These are phyloP conservation scores for Apiospora aurea DNA, from an alignment of 2,329 filamentous ascomycete species.

Conservation along the genomic window DNA sequence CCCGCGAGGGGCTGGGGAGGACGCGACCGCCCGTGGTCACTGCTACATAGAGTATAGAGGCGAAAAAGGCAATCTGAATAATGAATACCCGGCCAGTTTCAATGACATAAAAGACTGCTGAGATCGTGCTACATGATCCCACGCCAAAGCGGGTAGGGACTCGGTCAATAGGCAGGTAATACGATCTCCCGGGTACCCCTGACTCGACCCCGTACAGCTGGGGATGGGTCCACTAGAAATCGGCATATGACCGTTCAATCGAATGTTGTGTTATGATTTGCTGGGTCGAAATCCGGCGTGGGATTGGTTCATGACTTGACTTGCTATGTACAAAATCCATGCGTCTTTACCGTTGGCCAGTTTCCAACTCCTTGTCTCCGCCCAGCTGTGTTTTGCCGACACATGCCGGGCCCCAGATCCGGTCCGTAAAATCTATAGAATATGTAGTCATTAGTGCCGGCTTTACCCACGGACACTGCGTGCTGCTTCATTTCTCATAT, in stretches of 20 bases:
- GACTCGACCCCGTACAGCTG: slow-evolving; percentile 5
- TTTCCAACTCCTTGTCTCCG: slow-evolving; percentile 18
- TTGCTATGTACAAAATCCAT: slow-evolving; percentile 14
- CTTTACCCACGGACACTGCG: slow-evolving; percentile 12
- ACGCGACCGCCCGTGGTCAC: slow-evolving; percentile 48
- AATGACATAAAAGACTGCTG: slow-evolving; percentile 6
- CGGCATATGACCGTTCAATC: slow-evolving; percentile 4
- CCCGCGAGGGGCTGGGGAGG: slow-evolving; percentile 86
- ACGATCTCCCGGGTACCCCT: not conserved
- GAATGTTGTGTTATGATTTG: slow-evolving; percentile 21
- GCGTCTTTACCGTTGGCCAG: slow-evolving; percentile 8
- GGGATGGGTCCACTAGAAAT: slow-evolving; percentile 11
- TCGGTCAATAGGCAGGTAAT: not conserved
- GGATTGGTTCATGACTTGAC: slow-evolving; percentile 11
- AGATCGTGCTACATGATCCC: slow-evolving; percentile 15
- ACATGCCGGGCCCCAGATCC: slow-evolving; percentile 4
- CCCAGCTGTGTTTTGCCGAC: slow-evolving; percentile 12
- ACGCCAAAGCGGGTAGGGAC: not conserved
- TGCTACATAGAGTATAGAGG: not conserved
- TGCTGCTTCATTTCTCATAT: slow-evolving; percentile 19
- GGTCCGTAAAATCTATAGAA: slow-evolving; percentile 17
- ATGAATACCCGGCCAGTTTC: not conserved
- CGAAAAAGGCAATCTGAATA: not conserved
- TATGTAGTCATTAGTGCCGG: slow-evolving; percentile 15
- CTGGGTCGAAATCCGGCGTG: slow-evolving; percentile 1